Percentiles rank a stretch among this genome's conserved stretches.
phyloP scores from a whole-genome alignment of 2,329 filamentous ascomycete genomes.

The Ophiostoma perfectum region DNA sequence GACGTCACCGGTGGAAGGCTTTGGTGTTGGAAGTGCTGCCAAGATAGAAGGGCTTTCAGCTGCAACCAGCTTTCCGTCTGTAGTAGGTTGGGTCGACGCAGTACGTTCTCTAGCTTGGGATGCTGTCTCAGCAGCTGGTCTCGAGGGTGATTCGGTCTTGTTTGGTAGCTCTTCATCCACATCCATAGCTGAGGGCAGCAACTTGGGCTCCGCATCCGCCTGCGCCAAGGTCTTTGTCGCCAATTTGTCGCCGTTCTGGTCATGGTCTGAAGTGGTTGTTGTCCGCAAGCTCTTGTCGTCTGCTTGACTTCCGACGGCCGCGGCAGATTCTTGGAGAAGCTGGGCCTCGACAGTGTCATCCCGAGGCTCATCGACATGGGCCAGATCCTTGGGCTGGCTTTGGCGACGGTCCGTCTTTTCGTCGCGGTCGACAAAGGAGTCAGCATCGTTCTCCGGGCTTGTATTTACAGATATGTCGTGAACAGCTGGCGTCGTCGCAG shows the following conservation, averaged over 20 bases:
- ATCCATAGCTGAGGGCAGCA: conserved; percentile 5
- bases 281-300: neutral
- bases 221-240: neutral
- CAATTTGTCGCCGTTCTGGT: neutral
- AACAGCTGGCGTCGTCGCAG: conserved; percentile 64
- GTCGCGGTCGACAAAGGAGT: conserved; percentile 49
- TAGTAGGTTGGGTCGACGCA: neutral
- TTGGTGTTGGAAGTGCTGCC: conserved; percentile 23
- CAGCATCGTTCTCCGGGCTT: conserved; percentile 64
- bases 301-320: conserved; percentile 26
- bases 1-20: conserved; percentile 21
- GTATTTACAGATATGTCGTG: conserved; percentile 67
- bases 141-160: neutral
- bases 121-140: neutral
- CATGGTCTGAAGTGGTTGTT: neutral
- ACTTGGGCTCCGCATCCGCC: neutral
- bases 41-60: neutral
- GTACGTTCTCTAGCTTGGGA: neutral
- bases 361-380: conserved; percentile 12
- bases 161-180: conserved; percentile 4
- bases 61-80: neutral
- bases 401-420: conserved; percentile 32
- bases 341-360: conserved; percentile 39
- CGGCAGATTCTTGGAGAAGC: conserved; percentile 41
- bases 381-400: conserved; percentile 22